Base-by-base conservation (phyloP, 2,329 filamentous ascomycete species). In the Corinectria fuckeliana region DNA sequence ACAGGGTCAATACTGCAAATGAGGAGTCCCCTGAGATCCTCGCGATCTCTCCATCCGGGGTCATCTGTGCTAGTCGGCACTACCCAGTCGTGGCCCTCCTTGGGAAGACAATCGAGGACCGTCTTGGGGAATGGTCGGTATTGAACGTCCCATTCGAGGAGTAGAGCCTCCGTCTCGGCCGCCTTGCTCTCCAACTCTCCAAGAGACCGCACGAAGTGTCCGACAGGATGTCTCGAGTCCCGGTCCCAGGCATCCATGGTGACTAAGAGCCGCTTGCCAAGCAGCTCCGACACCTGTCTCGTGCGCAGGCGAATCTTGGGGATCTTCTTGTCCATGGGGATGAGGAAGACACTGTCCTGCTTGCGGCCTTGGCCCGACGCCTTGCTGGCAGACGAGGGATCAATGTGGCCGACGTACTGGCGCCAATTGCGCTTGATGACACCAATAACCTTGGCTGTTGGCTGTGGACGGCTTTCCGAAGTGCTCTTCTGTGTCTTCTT, bases 1-100 rank as follows among this genome's bases (percentile, higher is more conserved):
- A 92, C 87, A 48, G 95, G 95, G 74, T 99, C 95, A 71, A 99
- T 99, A 78, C 94, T 98, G 84, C 95, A 99, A 63, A 99, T 92
- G 41, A 96, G 83, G 11, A 97, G 85, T 66, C 89, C 88, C 67
- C 95, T 86, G 38, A 98, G 83, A 79, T 99, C 95, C 70, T 88
- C 85, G 63, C 95, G 85, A 65, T 90, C 91, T 68, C 84, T 88
- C 95, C 95, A 99, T 13, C 93, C 93, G 18, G 91, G 88, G 72
- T 98, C 89, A 2, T 92, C 89, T 54, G 82, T 85, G 72, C 85
- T 91, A n/a, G 83, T 79, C 0, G 95, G 95, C 2, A 99, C 94
- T 72, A 84, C 92, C 95, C 95, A 99, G 73, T 92, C 89, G 71
- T 98, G 94, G 1, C 95, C 95, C 77, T 98, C 93, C 26, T 85